Conservation (phyloP, 495 filamentous ascomycete genomes). For the Daldinia decipiens region DNA sequence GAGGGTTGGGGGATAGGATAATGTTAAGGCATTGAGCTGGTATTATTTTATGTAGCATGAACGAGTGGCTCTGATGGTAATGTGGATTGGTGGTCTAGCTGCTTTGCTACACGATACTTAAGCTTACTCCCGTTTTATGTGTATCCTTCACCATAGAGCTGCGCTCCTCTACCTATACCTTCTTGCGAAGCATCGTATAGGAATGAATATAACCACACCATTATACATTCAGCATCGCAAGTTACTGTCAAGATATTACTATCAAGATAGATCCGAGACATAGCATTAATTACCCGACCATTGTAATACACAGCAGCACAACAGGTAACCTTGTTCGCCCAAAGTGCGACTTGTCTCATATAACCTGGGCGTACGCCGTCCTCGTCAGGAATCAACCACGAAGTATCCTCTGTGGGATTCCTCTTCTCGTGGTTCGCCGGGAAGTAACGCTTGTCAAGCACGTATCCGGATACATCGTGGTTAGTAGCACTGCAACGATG, state of each 20-base stretch:
- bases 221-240: neutral
- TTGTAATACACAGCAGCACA: neutral
- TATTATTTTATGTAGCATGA: neutral
- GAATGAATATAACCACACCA: neutral
- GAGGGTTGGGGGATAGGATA: conserved; percentile 4
- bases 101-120: neutral
- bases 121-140: neutral
- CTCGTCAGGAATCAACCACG: neutral
- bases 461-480: conserved; percentile 12
- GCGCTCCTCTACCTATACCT: neutral
- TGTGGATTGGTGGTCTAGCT: neutral
- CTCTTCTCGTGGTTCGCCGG: neutral
- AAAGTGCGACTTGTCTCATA: conserved; percentile 15
- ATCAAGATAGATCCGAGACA: conserved; percentile 2
- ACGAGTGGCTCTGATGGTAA: neutral
- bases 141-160: neutral
- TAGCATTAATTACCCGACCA: conserved; percentile 8
- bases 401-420: neutral
- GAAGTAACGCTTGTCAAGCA: conserved; percentile 15
- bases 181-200: neutral
- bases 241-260: neutral
- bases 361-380: neutral
- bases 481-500: neutral
- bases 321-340: conserved; percentile 17
- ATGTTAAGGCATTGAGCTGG: conserved; percentile 14